Conservation (phyloP, 192 early-diverging fungal genomes). For the Coemansia sp. region DNA sequence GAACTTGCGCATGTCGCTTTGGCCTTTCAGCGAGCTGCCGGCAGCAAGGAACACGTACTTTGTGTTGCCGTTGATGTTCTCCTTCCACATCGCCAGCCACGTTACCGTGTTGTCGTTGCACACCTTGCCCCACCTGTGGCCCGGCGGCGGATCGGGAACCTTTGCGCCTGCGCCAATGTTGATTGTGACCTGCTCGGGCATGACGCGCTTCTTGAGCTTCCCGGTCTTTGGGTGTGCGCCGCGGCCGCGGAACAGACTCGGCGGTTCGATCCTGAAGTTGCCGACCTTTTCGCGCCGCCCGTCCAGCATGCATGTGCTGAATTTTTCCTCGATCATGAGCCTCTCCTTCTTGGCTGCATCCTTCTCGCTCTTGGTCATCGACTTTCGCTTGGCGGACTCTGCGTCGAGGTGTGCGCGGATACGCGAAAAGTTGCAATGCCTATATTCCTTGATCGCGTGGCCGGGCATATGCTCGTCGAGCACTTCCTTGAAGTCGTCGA, state of each 20-base stretch:
- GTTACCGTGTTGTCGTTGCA: constrained; percentile 90
- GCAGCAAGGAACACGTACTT: constrained; percentile 98
- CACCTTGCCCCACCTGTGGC: constrained; percentile 88
- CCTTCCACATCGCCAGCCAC: constrained; percentile 98
- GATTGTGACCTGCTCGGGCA: constrained; percentile 91
- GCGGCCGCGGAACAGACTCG: constrained; percentile 94
- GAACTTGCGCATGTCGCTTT: constrained; percentile 95
- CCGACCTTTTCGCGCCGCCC: constrained; percentile 96
- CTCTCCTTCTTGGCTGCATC: constrained; percentile 75
- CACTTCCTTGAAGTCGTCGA: constrained; percentile 79
- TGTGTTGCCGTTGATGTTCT: constrained; percentile 90
- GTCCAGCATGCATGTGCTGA: constrained; percentile 74
- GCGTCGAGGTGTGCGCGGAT: constrained; percentile 79
- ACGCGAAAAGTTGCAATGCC: constrained; percentile 87
- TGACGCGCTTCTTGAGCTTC: constrained; percentile 83
- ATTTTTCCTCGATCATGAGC: constrained; percentile 71
- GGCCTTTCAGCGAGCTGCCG: constrained; percentile 90
- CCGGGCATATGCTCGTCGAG: constrained; percentile 65
- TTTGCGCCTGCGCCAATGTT: constrained; percentile 80
- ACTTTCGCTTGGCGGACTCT: constrained; percentile 79
- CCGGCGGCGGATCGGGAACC: constrained; percentile 81
- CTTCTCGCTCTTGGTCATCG: constrained; percentile 91
- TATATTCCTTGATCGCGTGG: constrained; percentile 73
- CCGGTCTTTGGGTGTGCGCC: constrained; percentile 97
- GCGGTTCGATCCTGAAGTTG: constrained; percentile 97